Conservation (phyloP, 345 rosid genomes). For the Iberis pinnata region DNA sequence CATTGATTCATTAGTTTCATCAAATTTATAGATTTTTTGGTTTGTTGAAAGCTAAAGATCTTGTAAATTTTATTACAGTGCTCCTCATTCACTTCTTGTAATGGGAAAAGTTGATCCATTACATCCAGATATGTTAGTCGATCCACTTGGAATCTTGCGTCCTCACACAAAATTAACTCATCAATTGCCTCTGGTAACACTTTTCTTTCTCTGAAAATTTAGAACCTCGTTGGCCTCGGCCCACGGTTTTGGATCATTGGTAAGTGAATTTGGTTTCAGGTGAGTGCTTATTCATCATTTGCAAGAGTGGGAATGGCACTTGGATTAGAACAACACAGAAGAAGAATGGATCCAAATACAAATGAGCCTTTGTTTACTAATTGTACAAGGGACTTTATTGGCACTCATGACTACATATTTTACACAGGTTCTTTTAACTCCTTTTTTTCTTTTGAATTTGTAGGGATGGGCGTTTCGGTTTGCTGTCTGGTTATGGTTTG, state of each 20-base stretch:
- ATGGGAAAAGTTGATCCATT: slow-evolving; percentile 77
- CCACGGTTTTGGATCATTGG: neutral
- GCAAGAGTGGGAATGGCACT: slow-evolving; percentile 59
- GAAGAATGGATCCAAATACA: slow-evolving; percentile 76
- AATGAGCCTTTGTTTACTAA: slow-evolving; percentile 95
- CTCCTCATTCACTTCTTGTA: slow-evolving; percentile 94
- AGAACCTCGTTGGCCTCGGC: too few relatives aligned
- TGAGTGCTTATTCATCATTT: slow-evolving; percentile 94
- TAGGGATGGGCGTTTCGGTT: too few relatives aligned
- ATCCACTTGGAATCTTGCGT: slow-evolving; percentile 79
- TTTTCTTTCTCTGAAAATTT: neutral
- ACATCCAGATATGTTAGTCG: slow-evolving; percentile 75
- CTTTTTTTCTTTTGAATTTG: too few relatives aligned
- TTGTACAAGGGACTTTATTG: slow-evolving; percentile 89
- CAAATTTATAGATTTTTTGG: neutral
- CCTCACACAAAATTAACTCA: slow-evolving; percentile 84
- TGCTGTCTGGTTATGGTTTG: too few relatives aligned
- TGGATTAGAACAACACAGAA: slow-evolving; percentile 60
- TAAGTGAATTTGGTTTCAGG: slow-evolving; percentile 42
- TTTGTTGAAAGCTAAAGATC: neutral
- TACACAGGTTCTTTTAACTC: slow-evolving; percentile 58
- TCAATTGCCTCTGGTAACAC: slow-evolving; percentile 90
- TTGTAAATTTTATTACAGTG: slow-evolving; percentile 36
- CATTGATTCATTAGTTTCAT: neutral
- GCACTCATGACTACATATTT: slow-evolving; percentile 90